Conservation (phyloP, 257 asterid species). For the Jacaranda copaia region DNA sequence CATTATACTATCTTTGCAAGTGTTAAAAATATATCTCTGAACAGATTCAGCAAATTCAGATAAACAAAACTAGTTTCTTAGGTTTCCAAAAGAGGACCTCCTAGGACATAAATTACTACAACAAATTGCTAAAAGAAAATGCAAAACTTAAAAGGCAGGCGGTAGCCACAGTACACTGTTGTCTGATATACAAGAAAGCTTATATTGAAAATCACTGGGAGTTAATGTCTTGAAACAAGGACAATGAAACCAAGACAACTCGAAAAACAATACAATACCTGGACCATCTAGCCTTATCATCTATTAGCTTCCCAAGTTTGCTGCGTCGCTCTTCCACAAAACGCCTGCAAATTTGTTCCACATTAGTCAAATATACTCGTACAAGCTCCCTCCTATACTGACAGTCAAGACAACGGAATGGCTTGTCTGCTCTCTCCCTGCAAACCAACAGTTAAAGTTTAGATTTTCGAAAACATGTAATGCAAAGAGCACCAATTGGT, state of each 20-base stretch:
- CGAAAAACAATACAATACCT: constrained; percentile 59
- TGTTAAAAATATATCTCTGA: not conserved
- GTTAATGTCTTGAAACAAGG: constrained; percentile 7
- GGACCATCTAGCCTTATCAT: constrained; percentile 89
- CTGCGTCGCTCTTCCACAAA: constrained; percentile 81
- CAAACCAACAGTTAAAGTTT: constrained; percentile 33
- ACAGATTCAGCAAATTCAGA: not conserved
- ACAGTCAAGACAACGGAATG: constrained; percentile 91
- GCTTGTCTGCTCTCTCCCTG: constrained; percentile 94
- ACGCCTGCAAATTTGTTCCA: constrained; percentile 90
- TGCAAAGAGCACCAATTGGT: constrained; percentile 14
- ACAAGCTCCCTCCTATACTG: constrained; percentile 94
- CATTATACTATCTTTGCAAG: not conserved
- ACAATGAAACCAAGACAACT: not conserved
- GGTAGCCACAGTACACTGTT: not conserved
- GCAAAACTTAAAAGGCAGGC: not conserved
- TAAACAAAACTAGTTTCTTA: not conserved
- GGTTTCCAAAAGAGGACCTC: constrained; percentile 4
- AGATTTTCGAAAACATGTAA: not conserved
- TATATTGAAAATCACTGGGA: not conserved
- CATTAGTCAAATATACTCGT: constrained; percentile 88
- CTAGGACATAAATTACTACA: constrained; percentile 9
- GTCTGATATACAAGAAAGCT: not conserved
- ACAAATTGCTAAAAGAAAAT: not conserved
- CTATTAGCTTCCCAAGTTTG: constrained; percentile 83